phyloP scores from a whole-genome alignment of 2,329 filamentous ascomycete genomes.

The Madurella mycetomatis region DNA sequence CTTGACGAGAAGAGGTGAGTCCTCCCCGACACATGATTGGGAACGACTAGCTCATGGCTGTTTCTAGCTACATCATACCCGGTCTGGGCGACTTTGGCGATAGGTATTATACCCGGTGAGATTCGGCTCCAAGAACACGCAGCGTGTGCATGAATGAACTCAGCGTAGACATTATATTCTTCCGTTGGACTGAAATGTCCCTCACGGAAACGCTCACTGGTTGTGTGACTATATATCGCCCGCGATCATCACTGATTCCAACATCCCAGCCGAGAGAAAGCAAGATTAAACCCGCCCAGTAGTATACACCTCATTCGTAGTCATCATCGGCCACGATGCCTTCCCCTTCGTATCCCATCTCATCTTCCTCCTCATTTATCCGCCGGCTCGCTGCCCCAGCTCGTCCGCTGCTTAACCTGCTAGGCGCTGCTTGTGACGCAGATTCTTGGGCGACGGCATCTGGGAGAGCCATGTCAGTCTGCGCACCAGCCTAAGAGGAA shows the following conservation, averaged over 20 bases:
- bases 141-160: constrained; percentile 3
- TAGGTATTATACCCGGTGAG: constrained; percentile 84
- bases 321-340: constrained; percentile 50
- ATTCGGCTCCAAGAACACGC: background rate
- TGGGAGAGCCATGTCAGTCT: constrained; percentile 1
- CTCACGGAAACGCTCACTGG: background rate
- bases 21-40: background rate
- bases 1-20: constrained; percentile 89
- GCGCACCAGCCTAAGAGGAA: background rate
- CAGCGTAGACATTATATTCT: constrained; percentile 3
- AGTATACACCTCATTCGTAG: constrained; percentile 43
- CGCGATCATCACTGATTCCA: constrained; percentile 2
- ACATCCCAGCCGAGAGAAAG: constrained; percentile 4
- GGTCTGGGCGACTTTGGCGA: constrained; percentile 95
- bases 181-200: background rate
- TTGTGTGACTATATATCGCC: constrained; percentile 9
- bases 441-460: constrained; percentile 28
- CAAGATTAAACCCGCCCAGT: constrained; percentile 2
- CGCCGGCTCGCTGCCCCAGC: constrained; percentile 16
- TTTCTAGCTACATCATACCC: constrained; percentile 81
- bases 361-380: constrained; percentile 30
- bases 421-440: background rate
- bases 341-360: constrained; percentile 53
- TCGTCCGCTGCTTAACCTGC: constrained; percentile 7
- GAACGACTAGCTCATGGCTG: constrained; percentile 33